Percentiles rank a stretch among this genome's conserved stretches.
Conservation (phyloP, 2,329 filamentous ascomycete species). For the Lachnellula arida region DNA sequence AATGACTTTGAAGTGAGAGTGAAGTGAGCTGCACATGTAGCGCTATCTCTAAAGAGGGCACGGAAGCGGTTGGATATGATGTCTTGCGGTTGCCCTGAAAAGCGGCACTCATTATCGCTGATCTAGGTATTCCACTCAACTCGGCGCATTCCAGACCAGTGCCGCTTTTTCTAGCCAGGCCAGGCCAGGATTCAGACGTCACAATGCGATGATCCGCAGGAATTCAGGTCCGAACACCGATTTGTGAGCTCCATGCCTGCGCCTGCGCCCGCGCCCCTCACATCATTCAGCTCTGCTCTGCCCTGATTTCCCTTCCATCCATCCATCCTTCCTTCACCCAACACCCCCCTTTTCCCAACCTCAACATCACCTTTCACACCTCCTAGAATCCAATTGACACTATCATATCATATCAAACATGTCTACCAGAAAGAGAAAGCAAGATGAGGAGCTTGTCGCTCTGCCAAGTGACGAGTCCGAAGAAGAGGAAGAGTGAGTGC, state of each 20-base stretch:
- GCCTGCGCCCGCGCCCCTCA: background rate
- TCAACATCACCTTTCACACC: background rate
- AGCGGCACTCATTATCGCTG: too few species aligned
- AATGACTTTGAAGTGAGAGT: too few species aligned
- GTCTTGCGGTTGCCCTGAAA: too few species aligned
- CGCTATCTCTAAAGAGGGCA: too few species aligned
- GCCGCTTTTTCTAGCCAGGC: background rate
- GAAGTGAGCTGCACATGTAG: too few species aligned
- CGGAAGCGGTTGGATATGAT: too few species aligned
- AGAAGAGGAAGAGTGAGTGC: slow-evolving; percentile 29
- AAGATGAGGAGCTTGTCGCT: slow-evolving; percentile 30
- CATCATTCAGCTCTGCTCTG: background rate
- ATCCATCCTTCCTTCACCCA: background rate
- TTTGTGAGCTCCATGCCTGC: background rate
- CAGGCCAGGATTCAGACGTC: background rate
- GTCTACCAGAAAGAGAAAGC: slow-evolving; percentile 27
- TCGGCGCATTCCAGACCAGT: too few species aligned
- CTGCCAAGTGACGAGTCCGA: slow-evolving; percentile 28
- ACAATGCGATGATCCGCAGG: too few species aligned
- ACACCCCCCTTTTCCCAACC: background rate
- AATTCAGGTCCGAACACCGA: too few species aligned
- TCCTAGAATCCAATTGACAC: background rate
- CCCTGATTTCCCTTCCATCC: background rate
- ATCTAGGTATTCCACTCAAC: too few species aligned
- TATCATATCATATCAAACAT: slow-evolving; percentile 7